Evolutionary conservation across 148 eudicot genomes (phyloP).

Genomic region (Camellia lanceoleosa): DNA sequence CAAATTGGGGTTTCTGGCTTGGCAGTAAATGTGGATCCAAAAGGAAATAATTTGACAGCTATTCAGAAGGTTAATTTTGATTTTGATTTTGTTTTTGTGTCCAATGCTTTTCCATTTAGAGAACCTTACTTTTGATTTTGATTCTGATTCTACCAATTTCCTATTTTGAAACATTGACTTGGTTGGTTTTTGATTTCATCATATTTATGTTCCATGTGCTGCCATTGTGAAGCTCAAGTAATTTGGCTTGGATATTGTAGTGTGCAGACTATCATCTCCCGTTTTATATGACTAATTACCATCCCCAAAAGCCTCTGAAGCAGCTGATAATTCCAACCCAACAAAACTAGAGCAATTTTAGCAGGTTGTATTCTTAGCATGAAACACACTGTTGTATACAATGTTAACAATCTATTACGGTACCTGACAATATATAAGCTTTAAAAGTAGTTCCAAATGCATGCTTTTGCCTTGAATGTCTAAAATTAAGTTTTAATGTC

Average conservation of each 20-base stretch:
- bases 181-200: background rate
- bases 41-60: slow-evolving; percentile 9
- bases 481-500: too few species aligned
- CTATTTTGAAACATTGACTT: background rate
- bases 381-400: too few species aligned
- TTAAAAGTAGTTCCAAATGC: too few species aligned
- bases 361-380: too few species aligned
- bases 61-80: slow-evolving; percentile 21
- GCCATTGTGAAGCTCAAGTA: slow-evolving; percentile 1
- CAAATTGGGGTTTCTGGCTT: slow-evolving; percentile 29
- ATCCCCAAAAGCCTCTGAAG: too few species aligned
- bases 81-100: background rate
- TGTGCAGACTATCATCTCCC: background rate
- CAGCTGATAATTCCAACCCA: too few species aligned
- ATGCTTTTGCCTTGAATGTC: too few species aligned
- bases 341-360: too few species aligned
- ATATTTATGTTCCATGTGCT: background rate
- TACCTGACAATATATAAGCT: too few species aligned
- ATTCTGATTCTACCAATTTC: background rate
- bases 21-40: slow-evolving; percentile 19
- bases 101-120: background rate
- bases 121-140: background rate
- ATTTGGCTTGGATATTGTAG: background rate
- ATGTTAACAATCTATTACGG: too few species aligned
- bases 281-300: background rate